Evolutionary conservation across 768 basidiomycete genomes (phyloP), one percentile per base, ranked within the genome.

Genomic region (Mrakia frigida): DNA sequence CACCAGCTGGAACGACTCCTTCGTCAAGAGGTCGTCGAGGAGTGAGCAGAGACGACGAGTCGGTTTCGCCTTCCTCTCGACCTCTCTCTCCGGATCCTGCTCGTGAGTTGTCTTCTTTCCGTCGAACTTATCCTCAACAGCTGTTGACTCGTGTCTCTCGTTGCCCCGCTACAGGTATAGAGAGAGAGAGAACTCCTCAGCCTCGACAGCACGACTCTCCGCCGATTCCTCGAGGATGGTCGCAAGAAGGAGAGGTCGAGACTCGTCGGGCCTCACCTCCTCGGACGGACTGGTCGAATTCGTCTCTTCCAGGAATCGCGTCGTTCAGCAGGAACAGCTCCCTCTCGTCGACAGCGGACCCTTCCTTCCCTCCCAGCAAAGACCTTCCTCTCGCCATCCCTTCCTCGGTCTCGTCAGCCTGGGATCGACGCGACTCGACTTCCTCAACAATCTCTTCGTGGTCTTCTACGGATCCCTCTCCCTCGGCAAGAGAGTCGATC

Each of bases 1-100:
- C 94, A 81, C 92, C 94, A 0, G 91, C 91, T 0, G 74, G 75
- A 35, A n/a, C 68, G 37, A 25, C 61, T 28, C 68, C 70, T n/a
- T 77, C 37, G 23, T 68, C 65, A n/a, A 68, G 46, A 50, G 65
- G 65, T 68, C 65, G 10, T 35, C 65, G 35, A 35, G 21, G 6
- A 1, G 18, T 39, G 21, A 68, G 11, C 35, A 35, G 65, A n/a
- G 35, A 35, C 37, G 35, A 35, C 37, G 65, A 68, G 39, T 68
- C 65, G 2, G 39, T 68, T n/a, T 68, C 65, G 6, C 65, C 65
- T 39, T 68, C 65, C 35, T 68, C 65, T 5, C 37, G 65, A 25
- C 65, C 65, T 2, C 79, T 60, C 69, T 74, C 56, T 70, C 74
- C 74, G 33, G 43, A 71, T 75, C 81, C 46, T 53, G 46, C 33